These are phyloP conservation scores for Kodamaea arcana DNA, from an alignment of 1,139 yeast genomes.

Conservation along the genomic window DNA sequence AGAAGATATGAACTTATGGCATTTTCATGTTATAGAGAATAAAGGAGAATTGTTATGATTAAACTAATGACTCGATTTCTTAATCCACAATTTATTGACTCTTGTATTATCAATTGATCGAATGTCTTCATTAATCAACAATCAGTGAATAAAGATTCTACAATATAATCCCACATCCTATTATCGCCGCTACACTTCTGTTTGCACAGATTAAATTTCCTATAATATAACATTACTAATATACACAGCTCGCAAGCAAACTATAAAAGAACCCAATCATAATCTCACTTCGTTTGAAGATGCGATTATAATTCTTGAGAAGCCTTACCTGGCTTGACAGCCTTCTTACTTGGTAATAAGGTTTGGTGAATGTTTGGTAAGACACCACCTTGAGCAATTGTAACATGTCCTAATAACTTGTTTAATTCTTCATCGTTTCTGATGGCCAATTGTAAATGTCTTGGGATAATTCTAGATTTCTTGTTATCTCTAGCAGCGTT, in stretches of 20 bases:
- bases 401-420: constrained; percentile 79
- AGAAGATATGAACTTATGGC: no score
- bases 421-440: constrained; percentile 53
- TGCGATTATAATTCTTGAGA: constrained; percentile 79
- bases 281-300: no score
- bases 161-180: no score
- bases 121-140: no score
- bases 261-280: no score
- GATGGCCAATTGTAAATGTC: constrained; percentile 52
- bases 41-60: no score
- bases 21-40: no score
- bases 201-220: no score
- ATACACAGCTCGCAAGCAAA: constrained; percentile 7
- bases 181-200: no score
- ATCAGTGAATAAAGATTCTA: no score
- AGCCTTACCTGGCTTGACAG: constrained; percentile 64
- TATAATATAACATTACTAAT: constrained; percentile 10
- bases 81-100: no score
- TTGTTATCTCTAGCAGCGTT: constrained; percentile 57
- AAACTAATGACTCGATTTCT: no score
- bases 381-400: constrained; percentile 98
- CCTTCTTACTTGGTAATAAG: constrained; percentile 89
- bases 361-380: constrained; percentile 95
- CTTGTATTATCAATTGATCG: constrained; percentile 4
- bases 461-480: constrained; percentile 54